Evolutionary conservation across 192 early-diverging fungal species (phyloP).

Genomic region (Umbelopsis sp.): DNA sequence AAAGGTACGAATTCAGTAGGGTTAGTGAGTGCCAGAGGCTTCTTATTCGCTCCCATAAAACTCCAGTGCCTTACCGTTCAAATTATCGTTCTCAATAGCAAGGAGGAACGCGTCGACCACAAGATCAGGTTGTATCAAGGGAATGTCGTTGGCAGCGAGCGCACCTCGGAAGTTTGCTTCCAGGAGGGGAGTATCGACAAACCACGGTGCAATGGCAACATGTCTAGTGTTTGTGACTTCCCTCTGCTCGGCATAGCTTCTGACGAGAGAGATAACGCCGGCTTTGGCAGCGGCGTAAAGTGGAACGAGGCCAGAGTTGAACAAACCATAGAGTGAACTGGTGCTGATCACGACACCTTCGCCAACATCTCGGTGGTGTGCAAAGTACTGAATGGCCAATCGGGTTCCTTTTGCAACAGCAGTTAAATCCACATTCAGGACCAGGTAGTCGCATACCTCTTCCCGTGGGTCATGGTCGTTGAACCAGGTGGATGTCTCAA

Average conservation of each 20-base stretch:
- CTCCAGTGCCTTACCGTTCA: not conserved
- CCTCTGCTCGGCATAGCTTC: not conserved
- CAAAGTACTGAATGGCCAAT: not conserved
- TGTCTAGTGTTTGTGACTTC: not conserved
- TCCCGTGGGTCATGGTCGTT: not conserved
- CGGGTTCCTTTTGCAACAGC: not conserved
- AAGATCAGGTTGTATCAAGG: not conserved
- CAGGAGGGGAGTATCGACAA: not conserved
- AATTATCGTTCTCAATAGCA: not conserved
- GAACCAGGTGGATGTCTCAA: not conserved
- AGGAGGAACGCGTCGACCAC: not conserved
- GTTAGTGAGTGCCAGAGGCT: not conserved
- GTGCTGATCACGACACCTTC: conserved; percentile 5
- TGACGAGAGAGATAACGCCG: not conserved
- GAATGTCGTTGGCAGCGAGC: not conserved
- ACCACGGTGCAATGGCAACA: not conserved
- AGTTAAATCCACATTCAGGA: not conserved
- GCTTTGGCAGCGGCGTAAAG: conserved; percentile 3
- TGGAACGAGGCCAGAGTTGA: conserved; percentile 1
- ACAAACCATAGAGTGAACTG: not conserved
- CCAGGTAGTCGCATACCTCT: not conserved
- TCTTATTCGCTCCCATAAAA: not conserved
- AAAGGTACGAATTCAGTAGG: not conserved
- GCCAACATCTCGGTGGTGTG: not conserved
- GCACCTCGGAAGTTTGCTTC: not conserved